Evolutionary conservation across 2,329 filamentous ascomycete species (phyloP), one percentile per base, ranked within the genome.

Genomic region (Cryphonectria naterciae): DNA sequence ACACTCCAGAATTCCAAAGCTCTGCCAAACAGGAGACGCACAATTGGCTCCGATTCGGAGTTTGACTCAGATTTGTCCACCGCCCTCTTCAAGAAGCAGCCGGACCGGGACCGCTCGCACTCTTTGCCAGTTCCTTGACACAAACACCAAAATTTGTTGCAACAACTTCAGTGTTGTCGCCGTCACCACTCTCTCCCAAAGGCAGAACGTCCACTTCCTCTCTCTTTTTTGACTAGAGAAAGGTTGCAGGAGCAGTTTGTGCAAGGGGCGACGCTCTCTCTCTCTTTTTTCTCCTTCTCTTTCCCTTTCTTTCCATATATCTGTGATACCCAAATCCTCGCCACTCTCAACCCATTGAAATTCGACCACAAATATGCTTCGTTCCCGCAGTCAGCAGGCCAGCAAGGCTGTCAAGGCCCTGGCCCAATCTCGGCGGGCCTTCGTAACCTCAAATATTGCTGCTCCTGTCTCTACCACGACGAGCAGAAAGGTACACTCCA

Each of bases 351-450:
- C 43, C 8, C 35, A 35, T 61, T 19, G 58, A 68, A 7, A 52
- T 43, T 7, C 19, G 35, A 70, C 69, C 35, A 72, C 78, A 78
- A 76, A 32, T 74, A 87, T 87, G 85, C 83, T 87, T 76, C 85
- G 85, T 76, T 77, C 77, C 68, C 73, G 73, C 32, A 81, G 78
- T 75, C 82, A 84, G 76, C 83, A 83, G 76, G 82, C 84, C 72
- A 77, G 79, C 76, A 82, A 80, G 79, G 85, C 85, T 81, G 74
- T 85, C 74, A 83, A 79, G 78, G 63, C 69, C 65, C 49, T 73
- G 49, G 63, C 69, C 11, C 69, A 69, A 28, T 61, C 79, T 68
- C 82, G 81, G 75, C 80, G 84, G 68, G 74, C 78, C 60, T 80
- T 86, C 73, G 82, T 82, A 68, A 80, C 80, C n/a, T 79, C 84